These are phyloP conservation scores for Monosporascus cannonballus DNA, from an alignment of 2,329 filamentous ascomycete genomes.

Conservation along the genomic window DNA sequence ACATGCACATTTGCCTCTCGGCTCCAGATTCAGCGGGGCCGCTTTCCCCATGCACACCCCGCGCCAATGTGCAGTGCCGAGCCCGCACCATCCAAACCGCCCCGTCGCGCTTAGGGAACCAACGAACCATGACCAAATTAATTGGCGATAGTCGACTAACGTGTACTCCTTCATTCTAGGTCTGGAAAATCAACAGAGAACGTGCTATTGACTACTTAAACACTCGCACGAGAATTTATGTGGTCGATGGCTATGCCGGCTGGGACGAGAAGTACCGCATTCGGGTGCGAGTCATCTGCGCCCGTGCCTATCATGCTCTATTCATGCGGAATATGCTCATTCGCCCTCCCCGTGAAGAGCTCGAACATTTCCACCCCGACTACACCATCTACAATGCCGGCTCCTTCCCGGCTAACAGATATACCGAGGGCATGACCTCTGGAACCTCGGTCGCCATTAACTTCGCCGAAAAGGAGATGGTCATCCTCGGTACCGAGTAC, in stretches of 20 bases:
- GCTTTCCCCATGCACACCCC: neutral
- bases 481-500: conserved; percentile 98
- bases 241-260: conserved; percentile 93
- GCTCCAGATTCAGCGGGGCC: conserved; percentile 9
- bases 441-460: conserved; percentile 97
- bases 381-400: conserved; percentile 99
- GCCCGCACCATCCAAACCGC: neutral
- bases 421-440: conserved; percentile 97
- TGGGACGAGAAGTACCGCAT: conserved; percentile 99
- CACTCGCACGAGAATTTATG: conserved; percentile 97
- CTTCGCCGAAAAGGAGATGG: conserved; percentile 99
- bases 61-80: neutral
- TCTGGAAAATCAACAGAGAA: conserved; percentile 99
- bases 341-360: conserved; percentile 81
- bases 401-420: conserved; percentile 97
- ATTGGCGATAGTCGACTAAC: conserved; percentile 1
- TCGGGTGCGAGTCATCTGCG: conserved; percentile 94
- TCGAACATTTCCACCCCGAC: conserved; percentile 96
- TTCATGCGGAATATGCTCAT: conserved; percentile 99
- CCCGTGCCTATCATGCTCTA: conserved; percentile 96
- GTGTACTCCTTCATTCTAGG: conserved; percentile 46
- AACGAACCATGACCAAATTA: conserved; percentile 5
- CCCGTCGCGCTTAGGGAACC: conserved; percentile 3
- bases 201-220: conserved; percentile 99
- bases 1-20: conserved; percentile 2